phyloP scores from a whole-genome alignment of 805 yeast species.

The Candida ponderosae region DNA sequence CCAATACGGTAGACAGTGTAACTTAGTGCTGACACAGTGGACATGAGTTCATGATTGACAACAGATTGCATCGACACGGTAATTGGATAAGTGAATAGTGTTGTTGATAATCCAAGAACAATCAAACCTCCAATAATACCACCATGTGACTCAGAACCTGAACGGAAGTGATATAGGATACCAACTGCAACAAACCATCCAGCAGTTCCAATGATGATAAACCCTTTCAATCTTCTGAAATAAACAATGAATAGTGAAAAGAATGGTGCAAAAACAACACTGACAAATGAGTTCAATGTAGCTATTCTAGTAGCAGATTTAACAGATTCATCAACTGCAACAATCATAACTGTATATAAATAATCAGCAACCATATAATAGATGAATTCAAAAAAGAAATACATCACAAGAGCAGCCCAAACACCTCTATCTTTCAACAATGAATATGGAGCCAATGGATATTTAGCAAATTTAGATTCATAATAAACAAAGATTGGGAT shows the following conservation, averaged over 20 bases:
- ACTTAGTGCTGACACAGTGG: slow-evolving; percentile 51
- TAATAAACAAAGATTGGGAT: slow-evolving; percentile 53
- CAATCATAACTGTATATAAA: slow-evolving; percentile 57
- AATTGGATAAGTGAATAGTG: slow-evolving; percentile 61
- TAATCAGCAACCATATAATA: slow-evolving; percentile 67
- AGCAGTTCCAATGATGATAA: slow-evolving; percentile 50
- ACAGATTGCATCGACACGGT: slow-evolving; percentile 55
- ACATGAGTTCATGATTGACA: slow-evolving; percentile 62
- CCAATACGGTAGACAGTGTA: slow-evolving; percentile 55
- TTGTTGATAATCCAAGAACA: slow-evolving; percentile 63
- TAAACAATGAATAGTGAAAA: slow-evolving; percentile 43
- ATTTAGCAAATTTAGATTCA: slow-evolving; percentile 47
- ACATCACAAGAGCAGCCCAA: slow-evolving; percentile 61
- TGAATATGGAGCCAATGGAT: slow-evolving; percentile 57
- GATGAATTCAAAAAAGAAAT: slow-evolving; percentile 49
- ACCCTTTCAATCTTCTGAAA: slow-evolving; percentile 45
- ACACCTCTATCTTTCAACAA: slow-evolving; percentile 63
- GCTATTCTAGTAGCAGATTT: slow-evolving; percentile 59
- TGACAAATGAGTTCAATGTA: slow-evolving; percentile 51
- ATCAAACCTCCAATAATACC: slow-evolving; percentile 65
- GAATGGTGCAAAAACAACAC: slow-evolving; percentile 50
- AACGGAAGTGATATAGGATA: slow-evolving; percentile 47
- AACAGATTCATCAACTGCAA: slow-evolving; percentile 50
- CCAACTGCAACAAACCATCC: slow-evolving; percentile 57
- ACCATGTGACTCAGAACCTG: slow-evolving; percentile 36